Base-by-base conservation (phyloP, 2,329 filamentous ascomycete species). In the Fusarium tupiense region DNA sequence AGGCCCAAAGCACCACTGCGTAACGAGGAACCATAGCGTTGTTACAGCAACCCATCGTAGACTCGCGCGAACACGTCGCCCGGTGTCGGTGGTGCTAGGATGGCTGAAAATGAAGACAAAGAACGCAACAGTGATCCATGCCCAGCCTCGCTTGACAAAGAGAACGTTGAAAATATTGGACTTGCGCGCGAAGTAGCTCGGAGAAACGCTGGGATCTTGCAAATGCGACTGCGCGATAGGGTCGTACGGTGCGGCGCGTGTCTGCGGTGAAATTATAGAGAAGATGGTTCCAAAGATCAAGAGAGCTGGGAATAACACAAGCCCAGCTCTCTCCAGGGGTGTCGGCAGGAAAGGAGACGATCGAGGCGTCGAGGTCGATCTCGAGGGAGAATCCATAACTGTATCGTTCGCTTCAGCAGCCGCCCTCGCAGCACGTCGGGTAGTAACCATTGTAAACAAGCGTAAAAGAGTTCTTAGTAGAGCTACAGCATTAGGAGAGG, bases 1-100 rank as follows among this genome's bases (percentile, higher is more conserved):
- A 5, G 96, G 91, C 0, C 96, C 96, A 79, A 99, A 98, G 82
- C 91, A 98, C 96, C 96, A 98, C 85, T 98, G 96, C 73, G 96
- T 99, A 24, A 96, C 91, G 44, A 94, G 84, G 47, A 94, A 86
- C 96, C 96, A 99, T 83, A 91, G 92, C 3, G 84, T 78, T 14
- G 96, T 98, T 0, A 94, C 89, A 14, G 92, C 84, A 0, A 74
- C 85, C 87, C 94, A 99, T 54, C 96, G 89, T 29, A 92, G 57
- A 4, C 86, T 79, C 0, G 93, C 94, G 67, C 91, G 88, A 17
- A 89, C 61, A 77, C 70, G 84, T 86, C 72, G 82, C 78, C 70
- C 61, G 10, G 81, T 71, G 41, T 81, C 67, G n/a, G 77, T 72
- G 6, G 88, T 71, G 80, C 85, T 74, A 79, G 92, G 90, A 79